Conservation (phyloP, 768 basidiomycete species). For the Russula olivacea region DNA sequence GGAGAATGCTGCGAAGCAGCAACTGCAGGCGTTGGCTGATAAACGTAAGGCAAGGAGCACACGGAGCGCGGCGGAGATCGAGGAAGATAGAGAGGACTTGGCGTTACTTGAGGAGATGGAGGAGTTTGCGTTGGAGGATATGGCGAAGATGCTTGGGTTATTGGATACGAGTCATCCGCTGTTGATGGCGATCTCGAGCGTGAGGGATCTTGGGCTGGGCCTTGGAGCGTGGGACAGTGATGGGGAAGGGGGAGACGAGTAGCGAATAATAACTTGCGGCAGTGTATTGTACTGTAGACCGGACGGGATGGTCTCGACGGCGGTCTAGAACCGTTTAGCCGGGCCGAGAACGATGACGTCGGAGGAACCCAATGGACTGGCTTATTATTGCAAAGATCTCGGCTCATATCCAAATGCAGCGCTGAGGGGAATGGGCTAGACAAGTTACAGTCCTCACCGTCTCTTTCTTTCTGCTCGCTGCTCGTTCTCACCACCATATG, state of each 20-base stretch:
- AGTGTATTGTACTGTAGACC: not conserved
- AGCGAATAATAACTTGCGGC: not conserved
- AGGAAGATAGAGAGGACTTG: constrained; percentile 63
- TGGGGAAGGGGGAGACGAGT: constrained; percentile 14
- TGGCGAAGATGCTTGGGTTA: constrained; percentile 53
- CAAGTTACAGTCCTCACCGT: not conserved
- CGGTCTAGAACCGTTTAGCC: not conserved
- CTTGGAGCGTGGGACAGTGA: constrained; percentile 32
- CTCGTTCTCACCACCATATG: not conserved
- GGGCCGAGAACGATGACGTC: not conserved
- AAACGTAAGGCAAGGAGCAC: constrained; percentile 51
- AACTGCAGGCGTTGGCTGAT: constrained; percentile 64
- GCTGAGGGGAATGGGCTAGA: not conserved
- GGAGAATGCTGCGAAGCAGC: constrained; percentile 64
- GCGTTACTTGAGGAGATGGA: constrained; percentile 76
- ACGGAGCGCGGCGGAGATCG: constrained; percentile 31
- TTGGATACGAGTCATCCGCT: constrained; percentile 60
- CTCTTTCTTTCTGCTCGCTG: not conserved
- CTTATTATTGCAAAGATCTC: not conserved
- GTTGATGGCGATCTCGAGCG: constrained; percentile 63
- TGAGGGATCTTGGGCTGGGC: constrained; percentile 58
- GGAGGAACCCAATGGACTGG: not conserved
- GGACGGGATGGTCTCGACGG: not conserved
- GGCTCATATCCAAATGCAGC: not conserved
- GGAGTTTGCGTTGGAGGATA: constrained; percentile 76